phyloP scores from a whole-genome alignment of 1,139 yeast species.

The Diutina ranongensis region DNA sequence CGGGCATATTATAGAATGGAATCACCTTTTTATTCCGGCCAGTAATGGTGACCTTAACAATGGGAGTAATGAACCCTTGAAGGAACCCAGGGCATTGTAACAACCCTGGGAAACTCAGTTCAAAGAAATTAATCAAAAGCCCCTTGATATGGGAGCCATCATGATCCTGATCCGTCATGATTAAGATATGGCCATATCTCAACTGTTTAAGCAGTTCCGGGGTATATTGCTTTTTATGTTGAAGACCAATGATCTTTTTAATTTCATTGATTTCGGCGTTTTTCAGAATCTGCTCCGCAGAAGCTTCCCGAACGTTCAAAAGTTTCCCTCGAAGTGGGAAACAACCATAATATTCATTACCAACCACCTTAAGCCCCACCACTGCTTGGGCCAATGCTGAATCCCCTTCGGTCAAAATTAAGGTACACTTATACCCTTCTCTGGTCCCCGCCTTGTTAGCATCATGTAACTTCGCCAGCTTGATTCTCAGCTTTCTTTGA shows the following conservation, averaged over 20 bases:
- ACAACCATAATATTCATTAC: conserved; percentile 91
- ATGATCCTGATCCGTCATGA: conserved; percentile 99
- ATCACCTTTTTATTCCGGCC: conserved; percentile 51
- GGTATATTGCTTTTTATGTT: conserved; percentile 74
- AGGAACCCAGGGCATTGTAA: conserved; percentile 85
- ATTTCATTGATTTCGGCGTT: conserved; percentile 92
- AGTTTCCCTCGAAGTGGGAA: conserved; percentile 94
- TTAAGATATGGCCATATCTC: conserved; percentile 95
- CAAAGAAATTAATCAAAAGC: conserved; percentile 82
- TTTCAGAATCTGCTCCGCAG: conserved; percentile 84
- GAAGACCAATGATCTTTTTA: conserved; percentile 91
- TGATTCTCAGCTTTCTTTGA: conserved; percentile 68
- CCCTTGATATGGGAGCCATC: conserved; percentile 99
- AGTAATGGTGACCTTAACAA: conserved; percentile 76
- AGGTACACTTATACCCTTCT: conserved; percentile 85
- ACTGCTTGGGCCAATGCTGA: conserved; percentile 92
- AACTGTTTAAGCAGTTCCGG: conserved; percentile 54
- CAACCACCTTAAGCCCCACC: conserved; percentile 90
- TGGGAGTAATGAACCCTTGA: conserved; percentile 92
- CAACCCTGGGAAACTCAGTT: conserved; percentile 89
- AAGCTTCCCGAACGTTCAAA: conserved; percentile 91
- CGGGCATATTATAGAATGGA: conserved; percentile 91
- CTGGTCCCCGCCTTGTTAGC: conserved; percentile 95
- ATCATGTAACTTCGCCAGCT: conserved; percentile 85
- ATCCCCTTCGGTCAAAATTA: conserved; percentile 94